Evolutionary conservation across 2,329 filamentous ascomycete species (phyloP), one percentile per base, ranked within the genome.

Genomic region (Dothideomycetes sp.): DNA sequence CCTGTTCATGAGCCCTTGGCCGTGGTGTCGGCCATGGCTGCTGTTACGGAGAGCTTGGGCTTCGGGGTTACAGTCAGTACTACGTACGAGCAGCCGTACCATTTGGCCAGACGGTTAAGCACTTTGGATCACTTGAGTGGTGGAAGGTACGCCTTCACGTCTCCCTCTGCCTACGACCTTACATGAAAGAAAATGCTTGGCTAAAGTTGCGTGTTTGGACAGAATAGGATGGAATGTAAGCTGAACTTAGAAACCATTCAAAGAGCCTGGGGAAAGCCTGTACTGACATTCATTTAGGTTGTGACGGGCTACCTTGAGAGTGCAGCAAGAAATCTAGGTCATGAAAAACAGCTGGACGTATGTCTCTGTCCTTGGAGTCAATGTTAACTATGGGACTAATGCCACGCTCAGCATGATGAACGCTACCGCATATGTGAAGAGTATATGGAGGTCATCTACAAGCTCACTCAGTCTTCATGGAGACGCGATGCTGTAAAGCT

Each of bases 1-100:
- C 79, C 79, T 0, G 75, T 82, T n/a, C 81, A 80, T 44, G 79
- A 84, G 52, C 79, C 79, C 0, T 52, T 83, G 2, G 69, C 72
- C 2, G 68, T 27, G 7, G 65, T 83, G 0, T 68, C 77, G 2
- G 77, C 78, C 2, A 80, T 83, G 77, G 78, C 79, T 1, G 77
- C 78, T 1, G 78, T 66, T 0, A 83, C 79, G 0, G 70, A 73
- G 46, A 80, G 66, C 42, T 69, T 84, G n/a, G 75, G 72, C 0
- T 83, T 84, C 44, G 79, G 79, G 1, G 74, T 83, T 1, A 83
- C 79, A 0, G 70, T 78, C 0, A 72, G 73, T 1, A 81, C 79
- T 0, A 81, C 76, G 0, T 84, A 83, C 45, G 79, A 83, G 53
- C 71, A 77, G 51, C 79, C 79, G 0, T 83, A 81, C 49, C 73